Evolutionary conservation across 1,139 yeast genomes (phyloP).

Genomic region (Suhomyces wounanorum): DNA sequence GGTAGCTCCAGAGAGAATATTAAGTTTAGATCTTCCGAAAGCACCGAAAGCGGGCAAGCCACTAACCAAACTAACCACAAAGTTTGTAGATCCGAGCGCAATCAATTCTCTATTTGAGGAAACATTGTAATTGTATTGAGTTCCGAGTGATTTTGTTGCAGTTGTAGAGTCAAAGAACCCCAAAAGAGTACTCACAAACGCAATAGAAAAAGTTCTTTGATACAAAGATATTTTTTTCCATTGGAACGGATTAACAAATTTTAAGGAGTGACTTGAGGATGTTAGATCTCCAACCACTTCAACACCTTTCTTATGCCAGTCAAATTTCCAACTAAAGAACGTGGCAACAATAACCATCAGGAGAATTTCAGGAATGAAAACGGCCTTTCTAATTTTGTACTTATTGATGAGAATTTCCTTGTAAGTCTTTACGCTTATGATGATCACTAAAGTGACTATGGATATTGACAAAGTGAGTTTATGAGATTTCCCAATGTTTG

Average conservation of each 20-base stretch:
- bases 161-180: conserved; percentile 40
- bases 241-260: conserved; percentile 28
- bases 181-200: conserved; percentile 33
- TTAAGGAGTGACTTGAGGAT: conserved; percentile 10
- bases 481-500: conserved; percentile 22
- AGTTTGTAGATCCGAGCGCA: conserved; percentile 35
- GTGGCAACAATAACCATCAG: conserved; percentile 37
- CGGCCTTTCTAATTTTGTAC: conserved; percentile 21
- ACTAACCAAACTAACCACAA: conserved; percentile 30
- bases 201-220: conserved; percentile 29
- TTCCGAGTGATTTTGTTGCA: conserved; percentile 35
- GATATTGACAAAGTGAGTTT: conserved; percentile 25
- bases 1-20: conserved; percentile 36
- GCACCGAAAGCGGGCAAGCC: conserved; percentile 42
- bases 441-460: conserved; percentile 23
- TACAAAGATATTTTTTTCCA: conserved; percentile 21
- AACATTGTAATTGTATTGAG: conserved; percentile 34
- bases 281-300: conserved; percentile 31
- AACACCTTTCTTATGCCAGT: conserved; percentile 32
- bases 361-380: conserved; percentile 36
- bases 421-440: conserved; percentile 23
- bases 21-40: conserved; percentile 39
- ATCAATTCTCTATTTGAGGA: conserved; percentile 37
- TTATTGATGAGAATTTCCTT: conserved; percentile 23
- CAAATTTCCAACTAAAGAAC: conserved; percentile 22